These are phyloP conservation scores for Phallus indusiatus DNA, from an alignment of 768 basidiomycete species.

Conservation along the genomic window DNA sequence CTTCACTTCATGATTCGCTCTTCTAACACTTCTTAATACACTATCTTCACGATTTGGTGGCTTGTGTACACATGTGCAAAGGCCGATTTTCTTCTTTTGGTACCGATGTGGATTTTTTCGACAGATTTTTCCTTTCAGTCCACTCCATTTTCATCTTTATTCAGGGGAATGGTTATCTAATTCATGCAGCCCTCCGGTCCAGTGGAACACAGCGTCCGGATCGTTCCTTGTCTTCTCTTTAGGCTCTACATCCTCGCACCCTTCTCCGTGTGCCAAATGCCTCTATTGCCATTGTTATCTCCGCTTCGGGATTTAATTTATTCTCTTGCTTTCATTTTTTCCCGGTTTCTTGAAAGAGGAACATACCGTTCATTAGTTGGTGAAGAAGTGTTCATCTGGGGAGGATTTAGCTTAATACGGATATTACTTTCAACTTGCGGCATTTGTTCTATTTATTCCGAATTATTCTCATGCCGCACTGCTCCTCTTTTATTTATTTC, in stretches of 20 bases:
- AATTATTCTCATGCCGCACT: not conserved
- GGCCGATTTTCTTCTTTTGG: not conserved
- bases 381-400: not conserved
- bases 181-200: not conserved
- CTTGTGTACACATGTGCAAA: too few species aligned
- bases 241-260: not conserved
- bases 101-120: not conserved
- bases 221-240: not conserved
- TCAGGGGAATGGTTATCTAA: too few species aligned
- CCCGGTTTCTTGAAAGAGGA: not conserved
- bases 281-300: not conserved
- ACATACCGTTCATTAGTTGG: not conserved
- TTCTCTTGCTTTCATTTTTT: not conserved
- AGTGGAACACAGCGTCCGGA: not conserved
- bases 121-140: not conserved
- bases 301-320: not conserved
- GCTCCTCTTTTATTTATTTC: slow-evolving; percentile 9
- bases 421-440: not conserved
- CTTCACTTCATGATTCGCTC: too few species aligned
- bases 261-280: not conserved
- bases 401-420: not conserved
- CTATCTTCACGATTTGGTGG: too few species aligned
- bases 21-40: too few species aligned
- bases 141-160: too few species aligned
- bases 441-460: too few species aligned